Conservation (phyloP, 1,139 yeast species). For the Diutina pseudorugosa region DNA sequence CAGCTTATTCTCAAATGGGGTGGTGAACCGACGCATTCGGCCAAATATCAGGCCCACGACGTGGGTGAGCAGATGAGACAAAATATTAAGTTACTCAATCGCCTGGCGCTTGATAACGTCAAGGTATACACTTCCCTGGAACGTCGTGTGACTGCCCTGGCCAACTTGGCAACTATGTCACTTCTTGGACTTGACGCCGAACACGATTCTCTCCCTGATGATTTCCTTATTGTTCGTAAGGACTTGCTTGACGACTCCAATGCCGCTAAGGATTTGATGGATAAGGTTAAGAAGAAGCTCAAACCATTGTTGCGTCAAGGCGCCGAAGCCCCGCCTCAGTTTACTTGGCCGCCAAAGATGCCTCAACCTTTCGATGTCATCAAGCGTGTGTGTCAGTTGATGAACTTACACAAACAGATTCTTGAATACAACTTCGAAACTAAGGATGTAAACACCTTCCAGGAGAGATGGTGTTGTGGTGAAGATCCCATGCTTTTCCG, state of each 20-base stretch:
- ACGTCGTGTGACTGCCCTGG: conserved; percentile 86
- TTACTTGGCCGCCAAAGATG: conserved; percentile 98
- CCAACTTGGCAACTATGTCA: conserved; percentile 78
- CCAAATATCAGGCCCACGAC: conserved; percentile 87
- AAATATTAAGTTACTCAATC: conserved; percentile 75
- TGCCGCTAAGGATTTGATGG: conserved; percentile 97
- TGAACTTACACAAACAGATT: conserved; percentile 82
- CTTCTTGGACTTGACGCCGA: conserved; percentile 52
- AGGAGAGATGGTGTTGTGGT: conserved; percentile 88
- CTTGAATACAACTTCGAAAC: conserved; percentile 72
- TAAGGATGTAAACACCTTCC: conserved; percentile 57
- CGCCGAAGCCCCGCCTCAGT: conserved; percentile 96
- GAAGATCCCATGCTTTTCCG: conserved; percentile 85
- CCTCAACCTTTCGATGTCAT: conserved; percentile 95
- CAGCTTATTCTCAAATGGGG: conserved; percentile 98
- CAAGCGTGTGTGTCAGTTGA: conserved; percentile 85
- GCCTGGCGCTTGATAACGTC: conserved; percentile 74
- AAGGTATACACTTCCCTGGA: conserved; percentile 87
- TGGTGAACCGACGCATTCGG: conserved; percentile 98
- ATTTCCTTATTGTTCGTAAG: conserved; percentile 71
- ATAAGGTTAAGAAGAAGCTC: conserved; percentile 90
- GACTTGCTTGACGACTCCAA: conserved; percentile 92
- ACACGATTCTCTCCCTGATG: conserved; percentile 42
- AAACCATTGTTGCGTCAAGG: conserved; percentile 93
- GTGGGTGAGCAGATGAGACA: conserved; percentile 93